phyloP scores from a whole-genome alignment of 2,329 filamentous ascomycete species.

The Hypoxylon sp. region DNA sequence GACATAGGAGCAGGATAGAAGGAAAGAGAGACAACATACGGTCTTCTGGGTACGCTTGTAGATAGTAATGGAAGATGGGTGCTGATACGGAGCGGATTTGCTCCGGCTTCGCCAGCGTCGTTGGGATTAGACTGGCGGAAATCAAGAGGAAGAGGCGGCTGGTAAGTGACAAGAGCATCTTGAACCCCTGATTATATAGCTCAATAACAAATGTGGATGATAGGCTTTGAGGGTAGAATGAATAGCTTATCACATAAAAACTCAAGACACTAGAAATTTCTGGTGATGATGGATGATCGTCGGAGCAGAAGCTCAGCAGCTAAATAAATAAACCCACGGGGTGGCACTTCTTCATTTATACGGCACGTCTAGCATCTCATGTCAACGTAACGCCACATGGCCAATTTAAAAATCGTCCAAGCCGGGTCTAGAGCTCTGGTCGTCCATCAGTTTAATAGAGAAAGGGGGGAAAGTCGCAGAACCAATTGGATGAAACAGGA shows the following conservation, averaged over 20 bases:
- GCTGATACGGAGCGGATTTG: conserved; percentile 59
- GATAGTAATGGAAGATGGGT: conserved; percentile 62
- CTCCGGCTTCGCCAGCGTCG: conserved; percentile 52
- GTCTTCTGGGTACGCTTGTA: conserved; percentile 57
- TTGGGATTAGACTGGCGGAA: conserved; percentile 17
- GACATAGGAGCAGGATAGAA: neutral
- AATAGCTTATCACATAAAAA: conserved; percentile 11
- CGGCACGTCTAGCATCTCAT: conserved; percentile 11
- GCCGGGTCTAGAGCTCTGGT: no score
- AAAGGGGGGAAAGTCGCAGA: neutral
- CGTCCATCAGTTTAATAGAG: no score
- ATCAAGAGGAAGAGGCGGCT: conserved; percentile 19
- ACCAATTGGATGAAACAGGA: conserved; percentile 31
- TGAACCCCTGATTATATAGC: neutral
- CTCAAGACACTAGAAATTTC: neutral
- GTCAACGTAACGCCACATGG: conserved; percentile 14
- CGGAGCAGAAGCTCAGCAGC: conserved; percentile 2
- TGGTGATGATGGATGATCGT: conserved; percentile 18
- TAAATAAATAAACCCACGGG: no score
- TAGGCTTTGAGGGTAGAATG: neutral
- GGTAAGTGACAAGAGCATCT: conserved; percentile 34
- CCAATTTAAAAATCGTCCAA: neutral
- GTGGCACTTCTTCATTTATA: conserved; percentile 23
- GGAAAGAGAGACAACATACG: conserved; percentile 40
- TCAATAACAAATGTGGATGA: neutral